phyloP scores from a whole-genome alignment of 1,284 basidiomycete species.

The Cystobasidium sp. region DNA sequence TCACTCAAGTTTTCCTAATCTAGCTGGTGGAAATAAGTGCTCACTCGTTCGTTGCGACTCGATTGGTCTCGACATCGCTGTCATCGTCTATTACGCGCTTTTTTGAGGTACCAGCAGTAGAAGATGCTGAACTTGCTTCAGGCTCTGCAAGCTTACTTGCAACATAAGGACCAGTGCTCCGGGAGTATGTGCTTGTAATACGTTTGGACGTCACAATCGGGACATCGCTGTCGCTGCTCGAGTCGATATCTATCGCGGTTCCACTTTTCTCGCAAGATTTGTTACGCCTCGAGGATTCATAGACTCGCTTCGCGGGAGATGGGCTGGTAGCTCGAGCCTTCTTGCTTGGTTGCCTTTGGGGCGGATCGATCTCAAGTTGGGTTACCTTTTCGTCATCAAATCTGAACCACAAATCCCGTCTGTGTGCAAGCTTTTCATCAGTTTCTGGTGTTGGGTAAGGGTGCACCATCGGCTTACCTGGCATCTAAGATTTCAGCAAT shows the following conservation, averaged over 20 bases:
- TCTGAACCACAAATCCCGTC: conserved; percentile 77
- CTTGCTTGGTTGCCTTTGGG: background rate
- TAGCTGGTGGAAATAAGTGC: background rate
- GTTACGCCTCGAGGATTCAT: background rate
- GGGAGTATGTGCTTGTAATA: no score
- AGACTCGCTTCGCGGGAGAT: background rate
- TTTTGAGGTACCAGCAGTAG: conserved; percentile 47
- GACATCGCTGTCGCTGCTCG: conserved; percentile 6
- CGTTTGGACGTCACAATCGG: background rate
- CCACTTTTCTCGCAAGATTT: background rate
- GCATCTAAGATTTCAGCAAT: conserved; percentile 82
- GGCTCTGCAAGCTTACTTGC: background rate
- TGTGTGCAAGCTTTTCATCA: conserved; percentile 53
- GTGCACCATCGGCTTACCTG: conserved; percentile 61
- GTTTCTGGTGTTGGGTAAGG: conserved; percentile 1
- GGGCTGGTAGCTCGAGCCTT: background rate
- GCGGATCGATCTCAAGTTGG: background rate
- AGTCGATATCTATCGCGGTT: background rate
- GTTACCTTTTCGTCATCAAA: conserved; percentile 75
- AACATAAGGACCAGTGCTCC: background rate
- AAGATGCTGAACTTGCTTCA: background rate
- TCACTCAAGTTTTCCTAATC: background rate
- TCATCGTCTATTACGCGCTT: conserved; percentile 48
- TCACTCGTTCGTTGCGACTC: conserved; percentile 4
- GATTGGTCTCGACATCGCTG: conserved; percentile 41